Percentiles rank a stretch among this genome's conserved stretches.
Conservation (phyloP, 23 red algal species). For the Chondrus crispus region DNA sequence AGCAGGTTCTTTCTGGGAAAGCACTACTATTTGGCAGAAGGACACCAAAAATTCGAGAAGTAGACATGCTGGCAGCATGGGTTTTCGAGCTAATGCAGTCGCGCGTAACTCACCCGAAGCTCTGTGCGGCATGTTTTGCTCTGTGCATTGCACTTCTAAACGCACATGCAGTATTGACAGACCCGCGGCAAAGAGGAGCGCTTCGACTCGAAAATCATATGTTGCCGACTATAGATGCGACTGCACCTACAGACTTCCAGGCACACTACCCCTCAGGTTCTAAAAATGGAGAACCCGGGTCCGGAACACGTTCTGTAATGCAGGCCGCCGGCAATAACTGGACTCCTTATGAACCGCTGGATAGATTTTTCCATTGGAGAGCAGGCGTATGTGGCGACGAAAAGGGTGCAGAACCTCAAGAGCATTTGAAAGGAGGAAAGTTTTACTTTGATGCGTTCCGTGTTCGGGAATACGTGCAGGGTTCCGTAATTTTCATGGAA, state of each 20-base stretch:
- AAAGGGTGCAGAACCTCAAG: neutral
- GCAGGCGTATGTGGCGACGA: slow-evolving; percentile 52
- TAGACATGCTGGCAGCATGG: too few species aligned
- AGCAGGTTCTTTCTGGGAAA: too few species aligned
- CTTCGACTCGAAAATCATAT: neutral
- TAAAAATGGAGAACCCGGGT: neutral
- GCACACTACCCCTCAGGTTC: slow-evolving; percentile 27
- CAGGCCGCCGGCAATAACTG: slow-evolving; percentile 1
- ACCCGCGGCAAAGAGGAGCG: neutral
- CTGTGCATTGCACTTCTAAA: too few species aligned
- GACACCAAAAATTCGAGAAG: too few species aligned
- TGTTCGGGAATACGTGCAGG: slow-evolving; percentile 33
- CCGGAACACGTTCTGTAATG: neutral
- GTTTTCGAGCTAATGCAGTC: too few species aligned
- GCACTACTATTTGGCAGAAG: too few species aligned
- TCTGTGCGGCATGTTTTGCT: too few species aligned
- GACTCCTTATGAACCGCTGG: slow-evolving; percentile 25
- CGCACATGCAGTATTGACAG: neutral
- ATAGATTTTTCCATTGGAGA: neutral
- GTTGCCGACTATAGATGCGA: neutral
- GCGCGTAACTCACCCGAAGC: too few species aligned
- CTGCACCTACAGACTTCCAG: slow-evolving; percentile 9
- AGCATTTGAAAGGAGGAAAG: slow-evolving; percentile 43
- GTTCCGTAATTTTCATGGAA: slow-evolving; percentile 26
- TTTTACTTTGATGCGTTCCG: slow-evolving; percentile 37